Conservation (phyloP, 78 protist genomes). For the Dictyostelium brefeldianum region DNA sequence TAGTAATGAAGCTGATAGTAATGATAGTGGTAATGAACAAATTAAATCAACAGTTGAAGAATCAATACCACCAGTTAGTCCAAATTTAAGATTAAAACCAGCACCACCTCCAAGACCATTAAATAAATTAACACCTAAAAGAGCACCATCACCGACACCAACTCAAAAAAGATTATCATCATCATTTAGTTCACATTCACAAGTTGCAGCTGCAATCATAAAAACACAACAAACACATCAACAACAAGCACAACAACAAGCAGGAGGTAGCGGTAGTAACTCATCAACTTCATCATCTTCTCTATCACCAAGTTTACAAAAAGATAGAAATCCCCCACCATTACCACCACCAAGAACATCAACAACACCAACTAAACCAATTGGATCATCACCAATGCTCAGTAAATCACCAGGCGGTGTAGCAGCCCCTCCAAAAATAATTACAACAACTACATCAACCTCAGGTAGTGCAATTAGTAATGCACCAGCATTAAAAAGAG, state of each 20-base stretch:
- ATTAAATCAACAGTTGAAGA: too few species aligned
- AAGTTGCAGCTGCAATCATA: too few species aligned
- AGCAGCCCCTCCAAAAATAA: conserved; percentile 44
- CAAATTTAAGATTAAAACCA: conserved; percentile 20
- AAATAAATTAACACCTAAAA: conserved; percentile 15
- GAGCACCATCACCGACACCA: conserved; percentile 37
- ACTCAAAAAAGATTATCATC: background rate
- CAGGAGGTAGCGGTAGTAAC: too few species aligned
- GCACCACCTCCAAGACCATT: conserved; percentile 3
- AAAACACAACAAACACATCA: background rate
- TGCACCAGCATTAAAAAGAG: background rate
- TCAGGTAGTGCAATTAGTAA: too few species aligned
- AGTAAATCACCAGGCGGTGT: conserved; percentile 6
- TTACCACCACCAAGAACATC: conserved; percentile 24
- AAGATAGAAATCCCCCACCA: conserved; percentile 50
- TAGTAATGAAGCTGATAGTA: background rate
- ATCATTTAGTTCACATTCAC: background rate
- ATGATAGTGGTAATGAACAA: background rate
- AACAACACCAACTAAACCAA: background rate
- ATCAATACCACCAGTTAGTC: background rate
- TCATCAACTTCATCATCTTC: background rate
- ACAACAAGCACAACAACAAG: background rate
- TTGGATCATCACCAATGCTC: background rate
- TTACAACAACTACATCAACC: background rate
- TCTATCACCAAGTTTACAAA: background rate